Percentiles rank a stretch among this genome's conserved stretches.
These are phyloP conservation scores for Paecilomyces formosus DNA, from an alignment of 2,329 filamentous ascomycete genomes.

Conservation along the genomic window DNA sequence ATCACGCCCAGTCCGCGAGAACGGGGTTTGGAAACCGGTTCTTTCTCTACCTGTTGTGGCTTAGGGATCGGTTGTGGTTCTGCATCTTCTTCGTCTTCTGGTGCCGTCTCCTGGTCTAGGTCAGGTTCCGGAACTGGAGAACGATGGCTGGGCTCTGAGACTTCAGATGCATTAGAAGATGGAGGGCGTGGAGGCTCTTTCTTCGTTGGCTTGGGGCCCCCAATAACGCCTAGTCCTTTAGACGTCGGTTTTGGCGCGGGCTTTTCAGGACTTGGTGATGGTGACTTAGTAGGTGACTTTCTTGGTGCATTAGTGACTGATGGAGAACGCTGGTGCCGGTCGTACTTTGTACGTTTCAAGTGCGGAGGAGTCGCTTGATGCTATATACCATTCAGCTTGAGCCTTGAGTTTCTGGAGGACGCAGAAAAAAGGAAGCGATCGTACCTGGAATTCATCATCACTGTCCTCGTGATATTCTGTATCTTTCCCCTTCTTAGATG, in stretches of 20 bases:
- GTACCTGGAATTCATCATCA: slow-evolving; percentile 33
- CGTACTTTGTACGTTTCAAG: slow-evolving; percentile 11
- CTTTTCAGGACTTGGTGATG: background rate
- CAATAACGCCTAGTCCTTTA: slow-evolving; percentile 11
- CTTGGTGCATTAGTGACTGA: slow-evolving; percentile 1
- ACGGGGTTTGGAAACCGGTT: slow-evolving; percentile 1
- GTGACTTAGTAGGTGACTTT: background rate
- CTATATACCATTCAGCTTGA: slow-evolving; percentile 12
- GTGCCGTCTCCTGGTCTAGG: background rate
- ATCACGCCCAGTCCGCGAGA: slow-evolving; percentile 13
- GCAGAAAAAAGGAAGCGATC: background rate
- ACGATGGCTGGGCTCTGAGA: background rate
- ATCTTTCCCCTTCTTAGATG: background rate
- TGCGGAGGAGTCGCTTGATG: slow-evolving; percentile 29
- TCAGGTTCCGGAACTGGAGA: background rate
- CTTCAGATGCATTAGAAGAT: slow-evolving; percentile 8
- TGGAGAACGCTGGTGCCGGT: background rate
- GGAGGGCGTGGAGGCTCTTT: slow-evolving; percentile 2
- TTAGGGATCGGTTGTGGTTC: slow-evolving; percentile 1
- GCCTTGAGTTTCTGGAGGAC: background rate
- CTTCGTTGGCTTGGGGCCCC: slow-evolving; percentile 1
- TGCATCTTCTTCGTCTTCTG: background rate
- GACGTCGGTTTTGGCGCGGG: slow-evolving; percentile 3
- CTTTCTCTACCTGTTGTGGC: background rate
- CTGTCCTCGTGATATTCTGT: slow-evolving; percentile 13